Evolutionary conservation across 768 basidiomycete genomes (phyloP).

Genomic region (Trametes cinnabarina): DNA sequence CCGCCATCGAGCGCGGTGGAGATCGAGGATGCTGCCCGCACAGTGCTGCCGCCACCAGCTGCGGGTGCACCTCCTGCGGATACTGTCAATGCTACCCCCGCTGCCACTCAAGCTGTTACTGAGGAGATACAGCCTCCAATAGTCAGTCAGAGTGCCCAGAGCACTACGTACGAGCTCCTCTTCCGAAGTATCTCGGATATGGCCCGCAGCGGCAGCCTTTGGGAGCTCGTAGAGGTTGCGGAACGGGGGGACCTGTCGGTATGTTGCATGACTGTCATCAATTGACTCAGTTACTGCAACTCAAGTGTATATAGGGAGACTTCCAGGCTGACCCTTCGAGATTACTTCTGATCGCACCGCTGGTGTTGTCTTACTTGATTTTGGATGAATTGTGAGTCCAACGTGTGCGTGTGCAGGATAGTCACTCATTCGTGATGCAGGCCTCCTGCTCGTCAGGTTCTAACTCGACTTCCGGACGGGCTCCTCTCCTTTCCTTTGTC

Average conservation of each 20-base stretch:
- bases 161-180: constrained; percentile 38
- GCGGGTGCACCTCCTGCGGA: constrained; percentile 6
- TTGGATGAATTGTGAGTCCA: constrained; percentile 56
- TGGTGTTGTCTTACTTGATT: constrained; percentile 66
- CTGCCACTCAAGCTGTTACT: neutral
- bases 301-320: constrained; percentile 16
- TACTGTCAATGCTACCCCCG: neutral
- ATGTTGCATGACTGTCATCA: constrained; percentile 22
- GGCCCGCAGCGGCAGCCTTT: constrained; percentile 43
- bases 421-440: constrained; percentile 32
- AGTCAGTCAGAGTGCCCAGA: neutral
- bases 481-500: constrained; percentile 44
- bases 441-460: constrained; percentile 55
- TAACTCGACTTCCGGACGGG: constrained; percentile 53
- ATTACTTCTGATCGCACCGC: constrained; percentile 53
- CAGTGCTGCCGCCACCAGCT: constrained; percentile 15
- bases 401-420: neutral
- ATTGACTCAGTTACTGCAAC: neutral
- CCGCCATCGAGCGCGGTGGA: constrained; percentile 58
- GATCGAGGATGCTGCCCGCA: constrained; percentile 48
- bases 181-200: constrained; percentile 45
- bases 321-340: constrained; percentile 25
- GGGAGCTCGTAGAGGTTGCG: constrained; percentile 43
- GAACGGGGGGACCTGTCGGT: constrained; percentile 58
- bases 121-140: neutral